Evolutionary conservation across 2,329 filamentous ascomycete genomes (phyloP).

Genomic region (Claviceps arundinis): DNA sequence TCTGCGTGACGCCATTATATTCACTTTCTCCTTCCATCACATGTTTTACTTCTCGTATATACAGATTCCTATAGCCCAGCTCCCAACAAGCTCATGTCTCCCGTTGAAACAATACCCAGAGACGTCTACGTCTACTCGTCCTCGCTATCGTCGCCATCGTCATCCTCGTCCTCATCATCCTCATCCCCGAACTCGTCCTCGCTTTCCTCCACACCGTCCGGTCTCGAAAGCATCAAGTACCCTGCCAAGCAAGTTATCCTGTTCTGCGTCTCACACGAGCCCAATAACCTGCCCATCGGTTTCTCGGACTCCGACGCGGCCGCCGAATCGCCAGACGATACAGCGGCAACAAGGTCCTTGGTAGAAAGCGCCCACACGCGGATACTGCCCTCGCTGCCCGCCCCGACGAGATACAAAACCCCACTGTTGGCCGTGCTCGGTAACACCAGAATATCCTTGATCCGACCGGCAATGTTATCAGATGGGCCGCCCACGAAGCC

Average conservation of each 20-base stretch:
- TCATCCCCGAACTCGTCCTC: constrained; percentile 35
- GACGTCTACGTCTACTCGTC: neutral
- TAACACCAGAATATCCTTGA: constrained; percentile 79
- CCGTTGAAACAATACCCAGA: neutral
- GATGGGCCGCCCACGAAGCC: constrained; percentile 68
- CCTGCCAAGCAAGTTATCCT: constrained; percentile 79
- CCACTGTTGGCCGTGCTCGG: constrained; percentile 24
- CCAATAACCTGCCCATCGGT: constrained; percentile 52
- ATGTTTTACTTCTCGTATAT: too few relatives aligned
- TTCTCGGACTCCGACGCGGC: constrained; percentile 6
- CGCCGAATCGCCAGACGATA: constrained; percentile 12
- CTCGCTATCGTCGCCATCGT: constrained; percentile 11
- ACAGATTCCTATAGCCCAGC: neutral
- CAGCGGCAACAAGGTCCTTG: constrained; percentile 25
- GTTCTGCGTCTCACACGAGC: constrained; percentile 72
- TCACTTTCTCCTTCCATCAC: too few relatives aligned
- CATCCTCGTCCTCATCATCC: constrained; percentile 23
- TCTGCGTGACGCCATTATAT: too few relatives aligned
- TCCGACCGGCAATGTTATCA: constrained; percentile 52
- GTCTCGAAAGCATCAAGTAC: constrained; percentile 68
- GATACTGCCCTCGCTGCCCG: constrained; percentile 75
- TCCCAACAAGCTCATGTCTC: neutral
- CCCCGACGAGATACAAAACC: constrained; percentile 50
- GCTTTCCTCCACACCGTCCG: constrained; percentile 46
- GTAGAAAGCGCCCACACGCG: constrained; percentile 55